Base-by-base conservation (phyloP, 1,139 yeast genomes). In the Debaryomyces udenii region DNA sequence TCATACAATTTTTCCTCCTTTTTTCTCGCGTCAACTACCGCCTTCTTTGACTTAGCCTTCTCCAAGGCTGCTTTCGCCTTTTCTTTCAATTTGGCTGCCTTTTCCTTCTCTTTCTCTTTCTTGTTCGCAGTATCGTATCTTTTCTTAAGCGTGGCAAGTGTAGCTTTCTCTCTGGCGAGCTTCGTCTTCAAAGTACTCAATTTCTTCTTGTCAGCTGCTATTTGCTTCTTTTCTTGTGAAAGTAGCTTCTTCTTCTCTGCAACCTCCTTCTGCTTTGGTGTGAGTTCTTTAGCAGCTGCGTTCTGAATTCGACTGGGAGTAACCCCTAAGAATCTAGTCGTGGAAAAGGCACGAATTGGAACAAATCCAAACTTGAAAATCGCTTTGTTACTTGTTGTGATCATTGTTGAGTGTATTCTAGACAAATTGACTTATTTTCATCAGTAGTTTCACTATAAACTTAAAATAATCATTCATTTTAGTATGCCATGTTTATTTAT, bases 91-190 rank as follows among this genome's bases (percentile, higher is more conserved):
- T 47, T 49, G 44, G 50, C 49, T 29, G 43, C 47, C 35, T 51
- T 55, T 16, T 39, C 44, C 41, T 50, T 48, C 23, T 43, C 49
- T 37, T 44, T 48, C 6, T 40, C 38, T 42, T 50, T 47, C 40
- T 52, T 52, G 29, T 48, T 34, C n/a, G 47, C 52, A 6, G 44
- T 51, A 45, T 49, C 52, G 35, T 53, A 48, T 41, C 57, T 54
- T 27, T 44, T 49, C 42, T 61, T 54, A 38, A 59, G 48, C 30
- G 45, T 50, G 33, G 48, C 49, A 32, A 55, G 55, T 13, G 50
- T 46, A n/a, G 39, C 34, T 45, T 59, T 61, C 48, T 64, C 68
- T 46, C 59, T 60, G 35, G 49, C 41, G 31, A 65, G 49, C 44
- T 50, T 51, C 14, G 46, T 29, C 37, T 49, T 51, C 47, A 56